Percentiles rank a stretch among this genome's conserved stretches.
These are phyloP conservation scores for Ceratobasidium sp. DNA, from an alignment of 1,284 basidiomycete species.

Conservation along the genomic window DNA sequence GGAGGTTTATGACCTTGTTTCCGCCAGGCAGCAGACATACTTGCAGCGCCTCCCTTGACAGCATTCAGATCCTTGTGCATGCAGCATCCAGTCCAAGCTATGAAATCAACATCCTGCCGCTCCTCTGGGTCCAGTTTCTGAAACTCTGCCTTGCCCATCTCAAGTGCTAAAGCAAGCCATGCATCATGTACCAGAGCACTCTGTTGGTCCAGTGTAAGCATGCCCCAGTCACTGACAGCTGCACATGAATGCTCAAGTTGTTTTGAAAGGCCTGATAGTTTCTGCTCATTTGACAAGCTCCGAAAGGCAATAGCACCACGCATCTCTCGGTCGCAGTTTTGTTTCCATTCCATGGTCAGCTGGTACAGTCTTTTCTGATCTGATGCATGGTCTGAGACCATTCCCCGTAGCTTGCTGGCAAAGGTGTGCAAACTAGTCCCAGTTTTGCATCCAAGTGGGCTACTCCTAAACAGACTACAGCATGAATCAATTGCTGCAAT, in stretches of 20 bases:
- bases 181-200: neutral
- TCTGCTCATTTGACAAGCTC: neutral
- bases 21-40: slow-evolving; percentile 52
- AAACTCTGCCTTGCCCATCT: neutral
- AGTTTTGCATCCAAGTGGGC: neutral
- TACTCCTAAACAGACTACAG: neutral
- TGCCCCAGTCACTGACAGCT: neutral
- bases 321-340: neutral
- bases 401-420: neutral
- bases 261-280: neutral
- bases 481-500: neutral
- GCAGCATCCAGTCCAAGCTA: slow-evolving; percentile 55
- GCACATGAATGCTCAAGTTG: neutral
- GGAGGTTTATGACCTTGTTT: slow-evolving; percentile 47
- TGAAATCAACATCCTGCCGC: neutral
- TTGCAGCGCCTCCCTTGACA: slow-evolving; percentile 54
- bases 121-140: neutral
- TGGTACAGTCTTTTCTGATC: slow-evolving; percentile 2
- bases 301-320: neutral
- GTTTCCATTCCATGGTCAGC: slow-evolving; percentile 12
- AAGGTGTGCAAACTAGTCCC: neutral
- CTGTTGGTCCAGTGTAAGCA: neutral
- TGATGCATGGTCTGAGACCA: slow-evolving; percentile 34
- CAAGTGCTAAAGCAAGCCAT: neutral
- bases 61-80: slow-evolving; percentile 60